Evolutionary conservation across 805 yeast genomes (phyloP), one percentile per base, ranked within the genome.

Genomic region (Ogataea parapolymorpha): DNA sequence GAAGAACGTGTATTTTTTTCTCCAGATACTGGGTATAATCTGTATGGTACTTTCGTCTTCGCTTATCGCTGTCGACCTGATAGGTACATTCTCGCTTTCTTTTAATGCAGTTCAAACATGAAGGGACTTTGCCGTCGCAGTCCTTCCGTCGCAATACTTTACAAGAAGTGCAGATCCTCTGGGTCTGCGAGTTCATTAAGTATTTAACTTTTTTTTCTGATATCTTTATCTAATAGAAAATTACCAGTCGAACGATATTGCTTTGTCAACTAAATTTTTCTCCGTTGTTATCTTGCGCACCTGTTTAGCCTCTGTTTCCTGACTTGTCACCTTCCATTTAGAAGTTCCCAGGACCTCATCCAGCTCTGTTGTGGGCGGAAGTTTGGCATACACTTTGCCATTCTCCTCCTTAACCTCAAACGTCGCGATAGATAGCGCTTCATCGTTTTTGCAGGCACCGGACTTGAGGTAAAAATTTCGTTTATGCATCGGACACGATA

Each of bases 401-500:
- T 56, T 47, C 15, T 55, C 61, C 35, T 65, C 69, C 37, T 60
- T 62, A 20, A 52, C 46, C 9, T 61, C 66, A 45, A 65, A 66
- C 2, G 63, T 59, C 1, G 68, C 64, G 10, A 66, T 57, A 7
- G 69, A 61, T n/a, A 54, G 53, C 5, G 42, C 30, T 9, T 52
- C 48, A 41, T 61, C 62, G 35, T 54, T 59, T 46, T 58, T 59
- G 44, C 65, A 61, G 7, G 61, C 49, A 2, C 70, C 70, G 7
- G 53, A 34, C 6, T 45, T 49, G 15, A 65, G 40, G 8, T 56
- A 42, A 42, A 55, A 66, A 44, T 65, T 63, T 20, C 62, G 56
- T 50, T 61, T 61, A 44, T 66, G 70, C 35, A 66, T 48, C 2
- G 71, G 71, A 49, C 70, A 64, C 5, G 68, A 59, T 12, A 66